These are phyloP conservation scores for Porodaedalea pini DNA, from an alignment of 1,284 basidiomycete species.

Conservation along the genomic window DNA sequence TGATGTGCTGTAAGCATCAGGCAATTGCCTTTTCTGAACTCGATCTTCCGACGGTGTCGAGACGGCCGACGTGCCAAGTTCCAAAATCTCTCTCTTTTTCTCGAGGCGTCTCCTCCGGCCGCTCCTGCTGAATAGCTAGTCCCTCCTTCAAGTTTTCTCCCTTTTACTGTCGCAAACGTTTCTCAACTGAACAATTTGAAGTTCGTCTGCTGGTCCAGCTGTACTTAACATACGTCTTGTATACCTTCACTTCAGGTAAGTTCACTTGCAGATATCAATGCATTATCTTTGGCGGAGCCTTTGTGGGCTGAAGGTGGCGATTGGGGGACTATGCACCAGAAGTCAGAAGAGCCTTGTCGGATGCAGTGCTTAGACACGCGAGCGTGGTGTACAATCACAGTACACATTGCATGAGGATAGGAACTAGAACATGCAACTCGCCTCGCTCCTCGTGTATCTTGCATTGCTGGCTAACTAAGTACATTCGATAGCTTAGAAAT, in stretches of 20 bases:
- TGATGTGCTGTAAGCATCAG: neutral
- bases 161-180: neutral
- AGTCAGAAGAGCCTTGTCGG: neutral
- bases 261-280: too few relatives aligned
- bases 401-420: neutral
- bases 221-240: neutral
- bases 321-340: neutral
- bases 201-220: conserved; percentile 2
- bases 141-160: too few relatives aligned
- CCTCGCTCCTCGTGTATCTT: neutral
- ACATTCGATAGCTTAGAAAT: neutral
- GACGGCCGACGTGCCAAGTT: too few relatives aligned
- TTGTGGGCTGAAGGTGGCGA: too few relatives aligned
- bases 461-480: neutral
- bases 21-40: neutral
- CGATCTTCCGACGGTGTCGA: too few relatives aligned
- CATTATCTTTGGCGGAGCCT: too few relatives aligned
- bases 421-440: neutral
- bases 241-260: neutral
- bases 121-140: too few relatives aligned
- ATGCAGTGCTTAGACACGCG: neutral
- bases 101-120: too few relatives aligned
- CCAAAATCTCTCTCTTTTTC: neutral
- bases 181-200: neutral
- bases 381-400: neutral